Evolutionary conservation across 306 rosid genomes (phyloP), one percentile per base, ranked within the genome.

Genomic region (Ormosia emarginata): DNA sequence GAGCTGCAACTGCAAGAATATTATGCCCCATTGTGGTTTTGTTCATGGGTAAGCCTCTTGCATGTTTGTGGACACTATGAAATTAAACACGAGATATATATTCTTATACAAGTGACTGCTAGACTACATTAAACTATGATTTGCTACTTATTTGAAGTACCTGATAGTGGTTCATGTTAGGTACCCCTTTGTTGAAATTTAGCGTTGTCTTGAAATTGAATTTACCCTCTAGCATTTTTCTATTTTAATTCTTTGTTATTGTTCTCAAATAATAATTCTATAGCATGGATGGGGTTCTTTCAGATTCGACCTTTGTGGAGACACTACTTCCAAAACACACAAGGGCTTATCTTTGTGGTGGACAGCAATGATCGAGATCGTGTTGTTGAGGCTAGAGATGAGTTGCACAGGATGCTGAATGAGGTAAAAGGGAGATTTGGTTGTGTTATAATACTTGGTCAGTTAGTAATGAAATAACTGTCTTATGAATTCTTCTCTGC

Each of bases 301-400:
- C 70, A 75, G 79, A 75, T 75, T 43, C 59, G 79, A 30, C 91
- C 92, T 47, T 75, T 91, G 69, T 91, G 94, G 92, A 91, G 92
- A 74, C 92, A 91, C 82, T 91, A 91, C 87, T 89, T 91, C 87
- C 92, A 89, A 78, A 91, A 91, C 79, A 89, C 94, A 63, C 94
- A 89, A 82, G 94, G 94, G 29, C 91, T 91, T 77, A 89, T 91
- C 74, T 89, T 91, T 84, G 94, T 91, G 77, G 86, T 91, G 53
- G 94, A 91, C 77, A 91, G 94, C 90, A 91, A 91, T 78, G 94
- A 91, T 67, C 78, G 92, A 43, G 92, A 91, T 76, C 94, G 94
- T 79, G 92, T 82, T 69, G 89, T 86, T 74, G 94, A 91, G 88
- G 91, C 94, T 80, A 89, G 87, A 66, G 92, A 91, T 61, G 92